phyloP scores from a whole-genome alignment of 805 yeast genomes.

The Wickerhamiella spandovensis region DNA sequence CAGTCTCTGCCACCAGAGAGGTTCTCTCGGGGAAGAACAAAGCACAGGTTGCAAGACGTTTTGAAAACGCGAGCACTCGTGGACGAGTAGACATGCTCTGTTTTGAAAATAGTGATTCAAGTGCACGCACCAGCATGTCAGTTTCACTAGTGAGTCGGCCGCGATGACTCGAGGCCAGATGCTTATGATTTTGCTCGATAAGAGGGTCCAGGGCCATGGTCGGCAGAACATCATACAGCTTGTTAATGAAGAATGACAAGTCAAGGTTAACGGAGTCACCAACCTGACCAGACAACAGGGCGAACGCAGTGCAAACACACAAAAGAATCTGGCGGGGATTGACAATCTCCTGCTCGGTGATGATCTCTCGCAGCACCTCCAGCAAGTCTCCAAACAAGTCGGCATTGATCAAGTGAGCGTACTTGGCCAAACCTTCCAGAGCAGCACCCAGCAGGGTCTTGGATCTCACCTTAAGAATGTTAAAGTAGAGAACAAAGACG shows the following conservation, averaged over 20 bases:
- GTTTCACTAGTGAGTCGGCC: slow-evolving; percentile 74
- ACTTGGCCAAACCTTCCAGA: slow-evolving; percentile 79
- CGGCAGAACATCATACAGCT: slow-evolving; percentile 55
- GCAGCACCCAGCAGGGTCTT: slow-evolving; percentile 69
- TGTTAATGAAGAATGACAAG: slow-evolving; percentile 63
- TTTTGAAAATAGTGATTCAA: slow-evolving; percentile 55
- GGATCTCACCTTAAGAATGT: slow-evolving; percentile 52
- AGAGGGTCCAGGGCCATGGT: slow-evolving; percentile 67
- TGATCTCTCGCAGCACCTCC: slow-evolving; percentile 75
- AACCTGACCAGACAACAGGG: slow-evolving; percentile 63
- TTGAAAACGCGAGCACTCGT: slow-evolving; percentile 49
- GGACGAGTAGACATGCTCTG: slow-evolving; percentile 29
- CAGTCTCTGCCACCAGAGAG: slow-evolving; percentile 59
- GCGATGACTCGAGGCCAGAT: slow-evolving; percentile 59
- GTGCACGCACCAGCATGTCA: slow-evolving; percentile 61
- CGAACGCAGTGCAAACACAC: slow-evolving; percentile 81
- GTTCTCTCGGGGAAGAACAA: slow-evolving; percentile 83
- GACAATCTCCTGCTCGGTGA: slow-evolving; percentile 34
- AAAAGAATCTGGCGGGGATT: slow-evolving; percentile 56
- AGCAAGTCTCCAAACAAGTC: slow-evolving; percentile 87
- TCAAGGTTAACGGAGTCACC: slow-evolving; percentile 67
- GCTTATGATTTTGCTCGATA: slow-evolving; percentile 71
- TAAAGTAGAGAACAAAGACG: slow-evolving; percentile 61
- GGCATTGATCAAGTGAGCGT: slow-evolving; percentile 84
- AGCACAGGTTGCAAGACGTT: slow-evolving; percentile 53